Evolutionary conservation across 495 filamentous ascomycete genomes (phyloP).

Genomic region (Entonaema liquescens): DNA sequence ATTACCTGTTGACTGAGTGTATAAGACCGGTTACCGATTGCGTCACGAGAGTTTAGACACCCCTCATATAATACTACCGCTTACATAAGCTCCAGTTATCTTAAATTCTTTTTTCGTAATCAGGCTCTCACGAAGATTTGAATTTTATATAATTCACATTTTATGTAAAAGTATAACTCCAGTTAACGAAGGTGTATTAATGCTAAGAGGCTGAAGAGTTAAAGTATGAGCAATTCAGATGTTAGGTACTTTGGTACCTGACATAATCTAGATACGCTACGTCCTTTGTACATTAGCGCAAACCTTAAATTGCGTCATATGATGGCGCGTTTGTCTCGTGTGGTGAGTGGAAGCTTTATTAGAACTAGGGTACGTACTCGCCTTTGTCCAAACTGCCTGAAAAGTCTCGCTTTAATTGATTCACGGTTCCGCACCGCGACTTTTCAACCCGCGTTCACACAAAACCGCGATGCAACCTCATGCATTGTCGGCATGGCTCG

Average conservation of each 20-base stretch:
- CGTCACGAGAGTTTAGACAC: no score
- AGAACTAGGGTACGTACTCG: constrained; percentile 6
- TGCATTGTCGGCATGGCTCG: constrained; percentile 25
- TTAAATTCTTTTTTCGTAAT: no score
- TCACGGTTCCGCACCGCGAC: background rate
- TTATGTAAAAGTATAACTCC: no score
- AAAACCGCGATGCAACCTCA: constrained; percentile 26
- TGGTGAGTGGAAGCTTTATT: background rate
- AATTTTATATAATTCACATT: no score
- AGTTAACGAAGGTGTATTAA: no score
- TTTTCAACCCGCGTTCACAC: background rate
- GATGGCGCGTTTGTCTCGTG: constrained; percentile 39
- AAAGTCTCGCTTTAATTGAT: constrained; percentile 25
- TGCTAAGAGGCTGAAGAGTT: no score
- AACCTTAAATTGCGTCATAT: constrained; percentile 41
- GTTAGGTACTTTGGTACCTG: background rate
- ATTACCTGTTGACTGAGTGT: no score
- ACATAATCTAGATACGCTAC: background rate
- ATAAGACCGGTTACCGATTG: no score
- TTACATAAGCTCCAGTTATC: no score
- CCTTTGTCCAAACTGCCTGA: constrained; percentile 23
- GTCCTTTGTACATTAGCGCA: background rate
- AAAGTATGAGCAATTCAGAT: no score
- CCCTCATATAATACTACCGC: no score
- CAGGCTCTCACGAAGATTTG: no score